These are phyloP conservation scores for Colletotrichum eleusines DNA, from an alignment of 2,329 filamentous ascomycete genomes.

Conservation along the genomic window DNA sequence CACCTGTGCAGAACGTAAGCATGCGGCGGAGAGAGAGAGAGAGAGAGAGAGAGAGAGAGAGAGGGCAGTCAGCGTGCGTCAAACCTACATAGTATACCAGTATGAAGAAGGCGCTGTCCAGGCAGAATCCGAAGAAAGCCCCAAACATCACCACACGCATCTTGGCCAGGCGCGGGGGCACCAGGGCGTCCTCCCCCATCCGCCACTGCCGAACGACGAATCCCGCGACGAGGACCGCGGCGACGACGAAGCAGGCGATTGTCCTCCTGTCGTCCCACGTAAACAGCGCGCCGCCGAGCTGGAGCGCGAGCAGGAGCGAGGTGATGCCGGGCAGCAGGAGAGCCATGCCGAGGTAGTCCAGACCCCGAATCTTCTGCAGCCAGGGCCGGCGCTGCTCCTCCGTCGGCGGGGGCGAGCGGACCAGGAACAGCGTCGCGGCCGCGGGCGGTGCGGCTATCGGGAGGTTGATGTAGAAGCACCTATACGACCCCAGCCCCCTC, in stretches of 20 bases:
- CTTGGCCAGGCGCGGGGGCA: conserved; percentile 52
- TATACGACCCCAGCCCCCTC: background rate
- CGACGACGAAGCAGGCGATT: conserved; percentile 46
- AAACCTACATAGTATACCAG: conserved; percentile 31
- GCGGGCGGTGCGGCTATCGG: conserved; percentile 46
- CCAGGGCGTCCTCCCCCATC: conserved; percentile 50
- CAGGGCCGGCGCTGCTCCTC: conserved; percentile 32
- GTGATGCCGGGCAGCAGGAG: conserved; percentile 45
- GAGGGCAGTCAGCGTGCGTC: too few relatives aligned
- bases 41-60: too few relatives aligned
- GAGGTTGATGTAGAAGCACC: conserved; percentile 48
- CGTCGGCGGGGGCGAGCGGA: conserved; percentile 35
- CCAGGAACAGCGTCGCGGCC: conserved; percentile 46
- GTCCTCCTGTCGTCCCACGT: conserved; percentile 49
- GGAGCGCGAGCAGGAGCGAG: conserved; percentile 59
- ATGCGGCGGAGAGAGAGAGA: background rate
- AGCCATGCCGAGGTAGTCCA: conserved; percentile 44
- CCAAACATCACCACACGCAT: conserved; percentile 48
- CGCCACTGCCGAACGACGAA: conserved; percentile 52
- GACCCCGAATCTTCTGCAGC: conserved; percentile 38
- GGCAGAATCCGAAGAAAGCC: conserved; percentile 44
- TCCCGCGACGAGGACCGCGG: conserved; percentile 46
- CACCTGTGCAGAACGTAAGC: conserved; percentile 40
- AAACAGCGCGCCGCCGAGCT: conserved; percentile 55
- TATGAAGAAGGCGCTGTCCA: conserved; percentile 36